Base-by-base conservation (phyloP, 2,329 filamentous ascomycete species). In the Apiospora saccharicola region DNA sequence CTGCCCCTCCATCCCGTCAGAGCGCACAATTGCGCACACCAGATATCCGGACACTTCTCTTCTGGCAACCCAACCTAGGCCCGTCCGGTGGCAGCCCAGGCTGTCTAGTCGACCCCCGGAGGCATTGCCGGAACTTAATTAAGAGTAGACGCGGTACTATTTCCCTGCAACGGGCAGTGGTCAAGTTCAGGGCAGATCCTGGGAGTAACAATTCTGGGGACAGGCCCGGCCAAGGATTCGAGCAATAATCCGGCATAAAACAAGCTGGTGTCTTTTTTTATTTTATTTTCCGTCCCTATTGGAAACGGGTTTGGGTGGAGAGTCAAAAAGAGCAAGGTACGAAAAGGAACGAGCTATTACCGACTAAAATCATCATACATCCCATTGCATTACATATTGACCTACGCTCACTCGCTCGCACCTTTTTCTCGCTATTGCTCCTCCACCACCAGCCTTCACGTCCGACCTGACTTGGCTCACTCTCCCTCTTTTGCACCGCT, bases 291-390 rank as follows among this genome's bases (percentile, higher is more conserved):
- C 19, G 19, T 64, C 19, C 53, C 53, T 37, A 37, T n/a, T 37
- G 53, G 53, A 61, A 61, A 61, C 30, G 53, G 37, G 22, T 61
- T 37, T 61, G 53, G 30, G 30, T 14, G 14, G 51, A 57, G 51
- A 19, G 37, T 19, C 53, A 16, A n/a, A 37, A 37, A 64, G 57
- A 41, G 57, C 53, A 64, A 64, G 57, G 57, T 64, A 64, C 57
- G 34, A 64, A 41, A 64, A 64, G 34, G 19, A 64, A 64, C 57
- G 57, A 64, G 19, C 57, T 41, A 64, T 64, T 64, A 64, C 57
- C 57, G 57, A 64, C 57, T 41, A 64, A 64, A 64, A 64, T n/a
- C 57, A 64, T 64, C 57, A 64, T 64, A 64, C 19, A n/a, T 64
- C 57, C 34, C 57, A 64, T 64, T 41, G 57, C 57, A 64, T 64